Percentiles rank a stretch among this genome's conserved stretches.
Evolutionary conservation across 441 rosid genomes (phyloP).

Genomic region (Arabidopsis hybrid): DNA sequence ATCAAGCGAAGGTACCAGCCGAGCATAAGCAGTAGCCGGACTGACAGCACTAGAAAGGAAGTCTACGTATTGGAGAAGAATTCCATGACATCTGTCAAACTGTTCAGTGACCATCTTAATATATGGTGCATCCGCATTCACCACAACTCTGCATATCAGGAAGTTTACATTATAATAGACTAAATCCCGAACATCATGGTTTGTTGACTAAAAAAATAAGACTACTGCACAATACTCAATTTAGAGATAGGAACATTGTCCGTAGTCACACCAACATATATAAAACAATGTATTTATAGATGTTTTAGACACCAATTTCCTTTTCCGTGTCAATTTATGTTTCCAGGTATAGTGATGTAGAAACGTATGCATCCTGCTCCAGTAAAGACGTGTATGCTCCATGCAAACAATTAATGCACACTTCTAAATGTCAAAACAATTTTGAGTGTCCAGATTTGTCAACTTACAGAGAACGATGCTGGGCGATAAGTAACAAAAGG

Average conservation of each 20-base stretch:
- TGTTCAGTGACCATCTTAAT: conserved; percentile 99
- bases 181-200: conserved; percentile 14
- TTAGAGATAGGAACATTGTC: conserved; percentile 23
- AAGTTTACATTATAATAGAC: conserved; percentile 26
- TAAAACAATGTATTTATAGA: conserved; percentile 27
- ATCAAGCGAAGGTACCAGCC: conserved; percentile 85
- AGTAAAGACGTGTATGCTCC: conserved; percentile 32
- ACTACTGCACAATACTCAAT: conserved; percentile 15
- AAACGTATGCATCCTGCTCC: conserved; percentile 12
- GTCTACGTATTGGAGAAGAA: conserved; percentile 99
- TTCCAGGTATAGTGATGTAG: conserved; percentile 25
- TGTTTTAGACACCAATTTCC: conserved; percentile 16
- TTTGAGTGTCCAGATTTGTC: conserved; percentile 16
- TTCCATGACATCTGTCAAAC: conserved; percentile 99
- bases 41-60: conserved; percentile 90
- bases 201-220: conserved; percentile 26
- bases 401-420: conserved; percentile 25
- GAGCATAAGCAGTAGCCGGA: conserved; percentile 83
- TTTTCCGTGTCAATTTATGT: conserved; percentile 20
- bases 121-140: conserved; percentile 94
- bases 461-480: conserved; percentile 98
- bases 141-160: conserved; percentile 80
- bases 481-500: conserved; percentile 92
- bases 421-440: conserved; percentile 26
- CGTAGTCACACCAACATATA: conserved; percentile 27